Percentiles rank a stretch among this genome's conserved stretches.
phyloP scores from a whole-genome alignment of 2,329 filamentous ascomycete species.

The Botryotinia convoluta region DNA sequence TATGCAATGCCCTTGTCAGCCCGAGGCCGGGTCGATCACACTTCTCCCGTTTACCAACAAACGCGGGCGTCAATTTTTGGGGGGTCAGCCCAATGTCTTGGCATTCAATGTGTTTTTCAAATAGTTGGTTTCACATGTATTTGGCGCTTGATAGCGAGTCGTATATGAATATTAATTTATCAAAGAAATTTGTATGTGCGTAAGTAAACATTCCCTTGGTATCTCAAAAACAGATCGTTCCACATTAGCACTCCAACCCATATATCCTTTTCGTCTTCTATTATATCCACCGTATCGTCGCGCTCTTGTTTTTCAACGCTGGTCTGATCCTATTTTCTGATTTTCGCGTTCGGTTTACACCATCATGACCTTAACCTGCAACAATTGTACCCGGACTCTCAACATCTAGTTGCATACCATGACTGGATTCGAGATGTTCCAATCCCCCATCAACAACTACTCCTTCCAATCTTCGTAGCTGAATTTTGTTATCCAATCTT shows the following conservation, averaged over 20 bases:
- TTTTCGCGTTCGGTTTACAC: background rate
- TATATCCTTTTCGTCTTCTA: background rate
- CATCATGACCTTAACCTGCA: slow-evolving; percentile 22
- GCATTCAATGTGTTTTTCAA: background rate
- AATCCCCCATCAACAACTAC: slow-evolving; percentile 22
- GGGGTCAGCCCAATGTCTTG: background rate
- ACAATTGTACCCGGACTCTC: slow-evolving; percentile 35
- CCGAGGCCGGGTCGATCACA: background rate
- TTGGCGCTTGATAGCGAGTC: background rate
- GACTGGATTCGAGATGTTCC: background rate
- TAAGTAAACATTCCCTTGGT: background rate
- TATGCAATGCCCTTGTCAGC: background rate
- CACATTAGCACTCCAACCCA: background rate
- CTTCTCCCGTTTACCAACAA: slow-evolving; percentile 7
- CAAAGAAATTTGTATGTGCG: background rate
- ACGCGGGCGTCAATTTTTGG: slow-evolving; percentile 9
- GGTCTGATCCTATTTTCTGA: background rate
- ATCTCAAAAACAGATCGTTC: slow-evolving; percentile 1
- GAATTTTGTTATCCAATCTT: slow-evolving; percentile 27
- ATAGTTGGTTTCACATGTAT: background rate
- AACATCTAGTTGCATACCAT: slow-evolving; percentile 32
- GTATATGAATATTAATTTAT: background rate
- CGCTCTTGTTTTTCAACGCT: background rate
- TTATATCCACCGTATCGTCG: background rate
- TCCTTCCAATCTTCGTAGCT: slow-evolving; percentile 25